Base-by-base conservation (phyloP, 768 basidiomycete species). In the Suillus variegatus region DNA sequence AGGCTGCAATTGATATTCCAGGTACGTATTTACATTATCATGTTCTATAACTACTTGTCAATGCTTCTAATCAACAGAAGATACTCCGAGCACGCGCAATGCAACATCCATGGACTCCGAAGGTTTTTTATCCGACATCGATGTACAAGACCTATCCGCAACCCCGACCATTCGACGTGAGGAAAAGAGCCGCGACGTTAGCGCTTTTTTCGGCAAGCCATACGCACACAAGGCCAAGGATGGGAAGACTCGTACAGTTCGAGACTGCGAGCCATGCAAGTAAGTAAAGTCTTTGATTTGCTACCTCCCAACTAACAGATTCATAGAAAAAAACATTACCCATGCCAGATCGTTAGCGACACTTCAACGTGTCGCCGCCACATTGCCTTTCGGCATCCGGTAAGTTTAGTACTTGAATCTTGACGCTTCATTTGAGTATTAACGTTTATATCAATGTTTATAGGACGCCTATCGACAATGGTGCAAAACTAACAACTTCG, bases 401-500 rank as follows among this genome's bases (percentile, higher is more conserved):
- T 64, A 57, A 22, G 63, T 57, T 55, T 20, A 18, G 35, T 13
- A 20, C 43, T 41, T 20, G 6, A 16, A 5, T 13, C 13, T n/a
- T 22, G 14, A 16, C 6, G 13, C 14, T 47, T 47, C 12, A 22
- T 41, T 14, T 8, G n/a, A 18, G 13, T 18, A 20, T 18, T 40
- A 44, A 25, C 20, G 3, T 6, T 35, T 35, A 35, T 35, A 35
- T 35, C 35, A 35, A 35, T 35, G 35, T 35, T 49, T 64, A 49
- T 14, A 74, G 72, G 61, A 44, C n/a, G 41, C 28, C 28, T 79
- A 80, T 64, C 64, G 43, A 1, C 70, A 71, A 49, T 80, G 78
- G 79, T 68, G 66, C 35, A 57, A 71, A 12, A 65, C 67, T 6
- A 69, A 69, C 47, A 63, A 68, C 9, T 76, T 79, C 61, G 38